Base-by-base conservation (phyloP, 331 rosid species). In the Malus hybrid region DNA sequence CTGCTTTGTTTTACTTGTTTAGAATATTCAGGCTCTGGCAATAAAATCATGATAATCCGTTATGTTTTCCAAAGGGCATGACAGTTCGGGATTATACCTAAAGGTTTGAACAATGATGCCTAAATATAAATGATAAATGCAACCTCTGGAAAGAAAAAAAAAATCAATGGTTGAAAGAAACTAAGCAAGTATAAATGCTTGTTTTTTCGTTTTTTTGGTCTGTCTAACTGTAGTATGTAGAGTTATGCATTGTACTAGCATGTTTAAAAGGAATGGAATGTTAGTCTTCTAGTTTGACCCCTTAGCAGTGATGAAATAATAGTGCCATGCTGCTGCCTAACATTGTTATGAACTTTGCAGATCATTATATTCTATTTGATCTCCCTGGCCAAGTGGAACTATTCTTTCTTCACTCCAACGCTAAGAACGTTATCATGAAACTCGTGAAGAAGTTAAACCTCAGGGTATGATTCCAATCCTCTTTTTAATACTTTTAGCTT, bases 321-420 rank as follows among this genome's bases (percentile, higher is more conserved):
- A 27, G 28, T 70, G 20, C 19, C 11, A 44, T 59, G 52, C 36
- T 75, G 24, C 36, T 57, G 28, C 42, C 73, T 78, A 34, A 76
- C 81, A 56, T 66, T 85, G 60, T 14, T 73, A 75, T 71, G 68
- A 57, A 74, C 50, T 75, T 77, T 86, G 86, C 91, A 94, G 98
- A 91, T 91, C 97, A 87, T 75, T 94, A 94, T 83, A 82, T 94
- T 65, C 98, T 94, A 77, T 94, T 94, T 87, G 98, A 94, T 87
- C 92, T 94, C 79, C 98, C 98, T 19, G 97, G 97, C 59, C 98
- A 94, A 86, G 98, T 91, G 67, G 97, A 94, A 81, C 84, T 94
- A 14, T 94, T 94, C 85, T 86, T 87, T 59, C 93, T 94, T 80
- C 93, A 94, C 79, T 84, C 97, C 76, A 94, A 83, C 72, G 95